A percentile compares a stretch with the other conserved stretches of the same genome.
phyloP scores from a whole-genome alignment of 164 flowering plant genomes.

The Dillenia suffruticosa region DNA sequence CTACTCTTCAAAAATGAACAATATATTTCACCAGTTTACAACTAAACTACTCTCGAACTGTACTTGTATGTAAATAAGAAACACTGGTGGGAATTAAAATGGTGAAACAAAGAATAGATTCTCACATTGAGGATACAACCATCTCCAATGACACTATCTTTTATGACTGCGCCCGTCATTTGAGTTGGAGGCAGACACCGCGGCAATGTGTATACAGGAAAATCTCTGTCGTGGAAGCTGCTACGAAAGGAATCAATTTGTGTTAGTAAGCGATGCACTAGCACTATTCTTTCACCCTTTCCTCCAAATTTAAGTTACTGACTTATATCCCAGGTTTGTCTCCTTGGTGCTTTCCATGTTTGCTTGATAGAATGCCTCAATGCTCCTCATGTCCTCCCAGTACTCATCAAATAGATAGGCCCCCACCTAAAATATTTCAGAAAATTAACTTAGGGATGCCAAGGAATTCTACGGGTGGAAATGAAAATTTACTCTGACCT shows the following conservation, averaged over 20 bases:
- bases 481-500: slow-evolving; percentile 28
- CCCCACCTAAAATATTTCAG: slow-evolving; percentile 34
- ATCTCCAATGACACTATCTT: slow-evolving; percentile 69
- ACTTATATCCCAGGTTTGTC: slow-evolving; percentile 43
- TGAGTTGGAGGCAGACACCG: slow-evolving; percentile 67
- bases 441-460: background rate
- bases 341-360: slow-evolving; percentile 62
- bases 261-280: slow-evolving; percentile 13
- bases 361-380: slow-evolving; percentile 67
- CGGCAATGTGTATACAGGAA: slow-evolving; percentile 61
- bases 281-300: slow-evolving; percentile 1
- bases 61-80: background rate
- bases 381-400: slow-evolving; percentile 77
- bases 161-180: slow-evolving; percentile 43
- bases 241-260: slow-evolving; percentile 16
- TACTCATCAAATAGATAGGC: slow-evolving; percentile 60
- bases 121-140: slow-evolving; percentile 79
- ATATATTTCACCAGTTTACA: background rate
- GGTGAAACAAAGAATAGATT: background rate
- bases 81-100: background rate
- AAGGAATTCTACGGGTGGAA: no score
- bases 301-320: slow-evolving; percentile 21
- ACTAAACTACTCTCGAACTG: background rate
- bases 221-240: slow-evolving; percentile 63
- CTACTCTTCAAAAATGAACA: slow-evolving; percentile 31